A percentile compares a stretch with the other conserved stretches of the same genome.
Conservation (phyloP, 2,329 filamentous ascomycete species). For the Thielaviopsis musarum region DNA sequence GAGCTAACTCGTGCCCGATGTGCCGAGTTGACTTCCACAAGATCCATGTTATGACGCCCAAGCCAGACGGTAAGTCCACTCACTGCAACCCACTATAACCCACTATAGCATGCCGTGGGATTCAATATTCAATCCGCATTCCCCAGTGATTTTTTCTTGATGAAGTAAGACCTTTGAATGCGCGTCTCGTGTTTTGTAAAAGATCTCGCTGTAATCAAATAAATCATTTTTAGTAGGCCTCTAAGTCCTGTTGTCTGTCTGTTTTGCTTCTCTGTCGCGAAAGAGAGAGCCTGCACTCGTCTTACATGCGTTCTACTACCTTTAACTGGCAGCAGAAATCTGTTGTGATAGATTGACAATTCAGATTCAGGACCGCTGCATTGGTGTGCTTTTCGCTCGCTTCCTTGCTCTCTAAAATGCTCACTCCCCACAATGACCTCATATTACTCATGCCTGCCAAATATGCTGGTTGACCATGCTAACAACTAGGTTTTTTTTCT, state of each 20-base stretch:
- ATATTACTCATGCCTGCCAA: background rate
- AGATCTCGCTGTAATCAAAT: background rate
- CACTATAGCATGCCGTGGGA: background rate
- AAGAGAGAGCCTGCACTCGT: background rate
- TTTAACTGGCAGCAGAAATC: background rate
- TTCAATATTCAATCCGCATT: background rate
- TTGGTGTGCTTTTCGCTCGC: background rate
- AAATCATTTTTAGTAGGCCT: too few species aligned
- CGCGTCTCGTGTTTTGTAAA: background rate
- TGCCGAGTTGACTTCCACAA: conserved; percentile 83
- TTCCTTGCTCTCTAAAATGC: background rate
- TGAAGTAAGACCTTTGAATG: background rate
- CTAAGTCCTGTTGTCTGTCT: background rate
- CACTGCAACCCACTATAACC: conserved; percentile 3
- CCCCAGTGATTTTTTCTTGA: background rate
- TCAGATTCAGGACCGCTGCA: background rate
- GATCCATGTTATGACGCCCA: conserved; percentile 49
- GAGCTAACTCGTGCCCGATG: conserved; percentile 95
- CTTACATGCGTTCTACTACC: background rate
- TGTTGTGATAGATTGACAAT: background rate
- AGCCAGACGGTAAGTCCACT: conserved; percentile 51
- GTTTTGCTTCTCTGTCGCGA: conserved; percentile 1
- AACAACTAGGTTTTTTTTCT: background rate
- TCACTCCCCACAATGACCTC: background rate
- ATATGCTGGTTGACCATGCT: background rate